phyloP scores from a whole-genome alignment of 306 rosid species.

The Fragaria iinumae region DNA sequence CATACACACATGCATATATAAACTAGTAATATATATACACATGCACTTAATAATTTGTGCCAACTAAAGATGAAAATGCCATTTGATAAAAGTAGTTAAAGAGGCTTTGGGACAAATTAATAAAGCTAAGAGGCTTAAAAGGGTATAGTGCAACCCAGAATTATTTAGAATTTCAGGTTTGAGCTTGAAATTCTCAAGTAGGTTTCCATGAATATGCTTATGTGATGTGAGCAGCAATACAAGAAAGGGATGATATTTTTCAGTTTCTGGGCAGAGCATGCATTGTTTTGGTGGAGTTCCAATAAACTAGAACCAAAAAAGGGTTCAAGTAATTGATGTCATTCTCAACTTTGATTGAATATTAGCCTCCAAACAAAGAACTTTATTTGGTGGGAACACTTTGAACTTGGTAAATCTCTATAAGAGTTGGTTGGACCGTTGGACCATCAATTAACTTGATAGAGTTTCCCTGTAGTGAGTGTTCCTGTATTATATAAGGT shows the following conservation, averaged over 20 bases:
- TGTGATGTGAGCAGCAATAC: not conserved
- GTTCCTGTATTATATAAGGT: not conserved
- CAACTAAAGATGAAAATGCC: slow-evolving; percentile 2
- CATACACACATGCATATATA: not conserved
- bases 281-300: not conserved
- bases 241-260: not conserved
- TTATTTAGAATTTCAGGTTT: not conserved
- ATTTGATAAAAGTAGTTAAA: slow-evolving; percentile 7
- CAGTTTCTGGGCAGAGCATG: not conserved
- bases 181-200: not conserved
- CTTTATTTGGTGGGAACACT: slow-evolving; percentile 15
- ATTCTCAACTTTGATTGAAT: slow-evolving; percentile 10
- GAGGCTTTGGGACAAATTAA: not conserved
- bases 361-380: slow-evolving; percentile 6
- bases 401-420: not conserved
- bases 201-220: not conserved
- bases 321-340: slow-evolving; percentile 13
- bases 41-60: not conserved
- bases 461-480: not conserved
- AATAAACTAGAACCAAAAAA: not conserved
- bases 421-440: not conserved
- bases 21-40: not conserved
- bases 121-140: not conserved
- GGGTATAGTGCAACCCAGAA: not conserved
- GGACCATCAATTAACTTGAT: not conserved